Base-by-base conservation (phyloP, 495 filamentous ascomycete genomes). In the Hyphodiscus hymeniophilus region DNA sequence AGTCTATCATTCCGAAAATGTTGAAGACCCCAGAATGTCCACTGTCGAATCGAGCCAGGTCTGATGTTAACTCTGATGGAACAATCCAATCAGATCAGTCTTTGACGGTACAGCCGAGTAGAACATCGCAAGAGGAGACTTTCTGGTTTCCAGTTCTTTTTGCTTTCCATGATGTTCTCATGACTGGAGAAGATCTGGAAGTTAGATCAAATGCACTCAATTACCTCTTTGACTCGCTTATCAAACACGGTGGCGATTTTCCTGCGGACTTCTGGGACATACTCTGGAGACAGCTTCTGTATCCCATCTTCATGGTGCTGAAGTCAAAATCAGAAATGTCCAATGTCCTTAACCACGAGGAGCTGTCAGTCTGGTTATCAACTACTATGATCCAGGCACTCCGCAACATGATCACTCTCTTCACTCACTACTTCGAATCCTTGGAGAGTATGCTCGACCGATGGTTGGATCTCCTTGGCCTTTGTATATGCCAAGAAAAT, bases 341-440 rank as follows among this genome's bases (percentile, higher is more conserved):
- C 41, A 94, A 95, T 57, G 86, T 87, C 15, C 76, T 87, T 3
- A 95, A 87, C 50, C 89, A 95, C 54, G 92, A 99, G 61, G 89
- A 95, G 56, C 73, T 96, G 16, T 95, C 91, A 0, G 92, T 99
- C n/a, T 99, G 92, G 92, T 74, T 99, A 28, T 95, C 89, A 11
- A 99, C 92, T 0, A 99, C 92, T 16, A 97, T 99, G 89, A 99
- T 99, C 38, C 92, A 99, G 63, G 92, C 92, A 13, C 68, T 99
- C 52, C 80, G 92, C 39, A 97, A 95, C 66, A 95, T 99, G 85
- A 96, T 99, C 57, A 89, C 85, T 0, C 78, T 99, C 20, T 97
- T 99, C 60, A 99, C 92, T 0, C 92, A 99, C 63, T 97, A 96
- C 65, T 99, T 97, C 55, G 88, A 94, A 47, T 76, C 87, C 0